Evolutionary conservation across 179 eudicot species (phyloP), one percentile per base, ranked within the genome.

Genomic region (Drosera spatulata): DNA sequence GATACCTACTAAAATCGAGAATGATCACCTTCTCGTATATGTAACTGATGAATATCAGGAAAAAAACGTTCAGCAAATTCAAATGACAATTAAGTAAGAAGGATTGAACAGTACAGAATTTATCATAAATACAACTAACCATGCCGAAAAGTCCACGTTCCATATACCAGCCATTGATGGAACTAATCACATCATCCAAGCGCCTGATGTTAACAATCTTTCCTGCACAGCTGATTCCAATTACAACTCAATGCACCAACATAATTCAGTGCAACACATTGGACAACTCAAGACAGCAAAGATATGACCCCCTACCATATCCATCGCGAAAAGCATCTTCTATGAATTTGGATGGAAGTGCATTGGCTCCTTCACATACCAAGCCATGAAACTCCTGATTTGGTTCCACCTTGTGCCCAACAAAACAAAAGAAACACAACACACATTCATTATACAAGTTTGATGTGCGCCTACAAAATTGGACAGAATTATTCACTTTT

Each of bases 311-410:
- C 78, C 65, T 79, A 90, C 99, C 97, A 79, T 94, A 80, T 85
- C 91, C 95, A 79, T 77, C 91, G 60, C 96, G 99, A 66, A 94
- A 85, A 51, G 95, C 75, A 80, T 94, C 97, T 79, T 94, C 97
- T 52, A 94, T 56, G 54, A 94, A 94, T 74, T 85, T 94, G 54
- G 95, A 47, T 4, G 99, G 99, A 47, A 94, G 95, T 70, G 80
- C 99, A 83, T 85, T 94, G 59, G 99, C 99, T 60, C 99, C 99
- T 80, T 94, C 97, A 69, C 99, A 94, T 45, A 90, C 94, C 75
- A 94, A 74, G 51, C 99, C 99, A 65, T 85, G 94, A 68, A 94
- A 90, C 71, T 94, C 99, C 71, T 94, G 99, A 62, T 94, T 94
- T 73, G 96, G 96, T 72, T 90, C 97, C 83, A 94, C 99, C 99